Base-by-base conservation (phyloP, 2,329 filamentous ascomycete genomes). In the Chaetomium globosum region DNA sequence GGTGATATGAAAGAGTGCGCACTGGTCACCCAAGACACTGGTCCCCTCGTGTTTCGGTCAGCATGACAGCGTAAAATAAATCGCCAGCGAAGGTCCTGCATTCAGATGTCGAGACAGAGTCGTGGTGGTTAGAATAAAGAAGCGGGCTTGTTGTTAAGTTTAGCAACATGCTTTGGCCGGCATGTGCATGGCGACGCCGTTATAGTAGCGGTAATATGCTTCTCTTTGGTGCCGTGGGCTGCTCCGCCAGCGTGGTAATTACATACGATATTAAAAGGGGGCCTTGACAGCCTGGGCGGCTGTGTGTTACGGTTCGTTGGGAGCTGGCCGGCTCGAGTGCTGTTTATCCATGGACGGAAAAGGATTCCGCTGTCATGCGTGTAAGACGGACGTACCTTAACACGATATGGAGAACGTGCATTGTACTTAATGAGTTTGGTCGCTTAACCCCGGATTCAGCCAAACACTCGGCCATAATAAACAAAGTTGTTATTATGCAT, bases 261-360 rank as follows among this genome's bases (percentile, higher is more conserved):
- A 48, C 48, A 49, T 19, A 28, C 6, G 48, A 54, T 65, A 62
- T 65, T 65, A 65, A 54, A 49, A 36, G 28, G 46, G 28, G 49
- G 33, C 36, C 36, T 48, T 53, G 63, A 49, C 33, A 55, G 36
- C 16, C 31, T 55, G 31, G 48, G 33, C 46, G 28, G 36, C 54
- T 57, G 54, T 49, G 63, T 30, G 39, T 49, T 31, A 48, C 49
- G 28, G 62, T 31, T 43, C 10, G 46, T 48, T 39, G 9, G 23
- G 53, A 28, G 33, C 36, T 54, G 26, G 43, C 49, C 31, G 13
- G 39, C n/a, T 33, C 4, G 19, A 36, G 28, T 19, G 26, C 16
- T 51, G 10, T 60, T 48, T 64, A 56, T 23, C 52, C 57, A 49
- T 19, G 12, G 57, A 12, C 58, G 58, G 63, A 39, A 48, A n/a